A percentile compares a stretch with the other conserved stretches of the same genome.
phyloP scores from a whole-genome alignment of 768 basidiomycete genomes.

The Galerina marginata region DNA sequence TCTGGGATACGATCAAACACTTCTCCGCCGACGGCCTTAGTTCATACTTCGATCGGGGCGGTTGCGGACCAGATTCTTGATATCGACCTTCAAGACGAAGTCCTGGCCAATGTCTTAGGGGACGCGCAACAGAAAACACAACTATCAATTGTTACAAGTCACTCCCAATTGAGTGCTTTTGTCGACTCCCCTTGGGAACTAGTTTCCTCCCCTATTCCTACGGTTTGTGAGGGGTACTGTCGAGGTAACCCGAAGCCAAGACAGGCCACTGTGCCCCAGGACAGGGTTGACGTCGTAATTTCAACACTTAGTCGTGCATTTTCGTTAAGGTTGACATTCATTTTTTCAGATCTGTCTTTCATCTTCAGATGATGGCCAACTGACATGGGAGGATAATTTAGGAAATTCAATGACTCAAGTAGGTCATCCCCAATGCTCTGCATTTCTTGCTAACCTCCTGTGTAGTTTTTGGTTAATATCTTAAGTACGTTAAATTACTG shows the following conservation, averaged over 20 bases:
- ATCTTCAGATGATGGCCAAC: slow-evolving; percentile 41
- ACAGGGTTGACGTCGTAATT: slow-evolving; percentile 12
- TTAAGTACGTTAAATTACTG: background rate
- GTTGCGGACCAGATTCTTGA: too few species aligned
- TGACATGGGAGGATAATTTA: slow-evolving; percentile 38
- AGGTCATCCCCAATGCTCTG: background rate
- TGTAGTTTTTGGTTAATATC: slow-evolving; percentile 17
- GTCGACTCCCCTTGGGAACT: background rate
- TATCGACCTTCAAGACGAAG: too few species aligned
- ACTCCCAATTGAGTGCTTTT: background rate
- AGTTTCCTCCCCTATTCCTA: slow-evolving; percentile 5
- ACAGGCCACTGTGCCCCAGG: background rate
- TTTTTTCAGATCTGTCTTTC: slow-evolving; percentile 38
- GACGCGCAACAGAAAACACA: too few species aligned
- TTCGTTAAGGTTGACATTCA: background rate
- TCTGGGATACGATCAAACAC: too few species aligned
- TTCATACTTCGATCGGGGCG: too few species aligned
- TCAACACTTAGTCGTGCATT: background rate
- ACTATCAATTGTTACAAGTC: too few species aligned
- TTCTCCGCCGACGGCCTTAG: too few species aligned
- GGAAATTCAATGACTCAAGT: slow-evolving; percentile 45
- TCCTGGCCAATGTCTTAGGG: too few species aligned
- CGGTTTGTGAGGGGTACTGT: slow-evolving; percentile 18
- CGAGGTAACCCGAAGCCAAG: background rate
- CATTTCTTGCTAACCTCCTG: background rate